Base-by-base conservation (phyloP, 2,329 filamentous ascomycete species). In the Cytospora mali region DNA sequence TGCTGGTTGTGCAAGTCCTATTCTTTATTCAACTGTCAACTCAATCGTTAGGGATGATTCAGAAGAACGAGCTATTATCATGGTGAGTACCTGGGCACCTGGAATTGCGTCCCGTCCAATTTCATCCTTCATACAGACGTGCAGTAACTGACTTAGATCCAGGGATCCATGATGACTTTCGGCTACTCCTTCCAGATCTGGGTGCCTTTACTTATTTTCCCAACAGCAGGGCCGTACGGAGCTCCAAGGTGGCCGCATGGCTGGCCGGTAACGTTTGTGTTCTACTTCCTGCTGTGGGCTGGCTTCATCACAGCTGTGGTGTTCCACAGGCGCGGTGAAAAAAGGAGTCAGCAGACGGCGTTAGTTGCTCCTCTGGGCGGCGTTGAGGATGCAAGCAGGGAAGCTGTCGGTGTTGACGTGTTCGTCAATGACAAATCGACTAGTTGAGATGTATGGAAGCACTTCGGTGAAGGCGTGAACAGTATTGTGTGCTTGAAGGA, bases 231-330 rank as follows among this genome's bases (percentile, higher is more conserved):
- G 1, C 69, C 72, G 0, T 67, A 76, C 31, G 76, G 77, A 3
- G 78, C 78, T 0, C 80, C 80, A 0, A 71, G 76, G 35, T 83
- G 80, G 81, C 76, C 69, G 2, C 79, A 79, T 31, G 80, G 80
- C 0, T 83, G 80, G 73, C 78, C 79, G 0, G 75, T 81, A 6
- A 75, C 78, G 2, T 75, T 82, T 54, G 75, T 74, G 0, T 83
- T 83, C 56, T 75, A 77, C 39, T 70, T 79, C 50, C 68, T 80
- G 4, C 71, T 80, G 25, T 82, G 78, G 79, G 65, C 68, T 48
- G 74, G 74, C 9, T 80, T 80, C 61, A 63, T 78, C 16, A 64
- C 72, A 6, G 74, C 74, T 31, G 70, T 79, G 39, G 69, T 75
- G 21, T 51, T 79, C 5, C 74, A 79, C 61, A 67, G 64, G 16